phyloP scores from a whole-genome alignment of 345 rosid species.

The Xanthoceras sorbifolium region DNA sequence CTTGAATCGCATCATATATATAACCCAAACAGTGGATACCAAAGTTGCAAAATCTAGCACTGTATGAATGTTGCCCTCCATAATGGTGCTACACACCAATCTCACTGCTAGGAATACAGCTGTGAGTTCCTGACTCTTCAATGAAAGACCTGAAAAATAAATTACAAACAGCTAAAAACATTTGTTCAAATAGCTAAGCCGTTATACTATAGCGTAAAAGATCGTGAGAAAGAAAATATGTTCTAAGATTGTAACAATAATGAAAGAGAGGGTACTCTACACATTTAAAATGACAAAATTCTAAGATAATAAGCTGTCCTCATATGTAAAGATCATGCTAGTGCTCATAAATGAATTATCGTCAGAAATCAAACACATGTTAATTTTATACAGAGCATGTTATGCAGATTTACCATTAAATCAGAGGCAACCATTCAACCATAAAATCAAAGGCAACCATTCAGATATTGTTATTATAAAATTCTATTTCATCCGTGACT shows the following conservation, averaged over 20 bases:
- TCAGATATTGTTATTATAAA: neutral
- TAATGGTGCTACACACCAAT: conserved; percentile 39
- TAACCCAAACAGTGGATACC: conserved; percentile 62
- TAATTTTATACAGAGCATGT: neutral
- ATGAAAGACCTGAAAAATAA: conserved; percentile 63
- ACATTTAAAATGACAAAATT: too few relatives aligned
- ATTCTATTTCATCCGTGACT: neutral
- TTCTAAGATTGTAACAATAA: neutral
- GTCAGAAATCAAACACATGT: neutral
- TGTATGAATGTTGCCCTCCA: conserved; percentile 66
- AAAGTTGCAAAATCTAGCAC: conserved; percentile 62
- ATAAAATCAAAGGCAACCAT: too few relatives aligned
- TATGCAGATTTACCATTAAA: neutral
- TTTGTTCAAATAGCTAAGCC: neutral
- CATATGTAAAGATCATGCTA: too few relatives aligned
- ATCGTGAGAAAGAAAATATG: neutral
- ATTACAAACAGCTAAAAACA: neutral
- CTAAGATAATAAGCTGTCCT: too few relatives aligned
- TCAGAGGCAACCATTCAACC: too few relatives aligned
- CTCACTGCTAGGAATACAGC: conserved; percentile 65
- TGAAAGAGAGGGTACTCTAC: too few relatives aligned
- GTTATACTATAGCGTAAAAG: neutral
- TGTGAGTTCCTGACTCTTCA: conserved; percentile 75
- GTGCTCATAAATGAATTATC: neutral
- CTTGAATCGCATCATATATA: conserved; percentile 73